phyloP scores from a whole-genome alignment of 495 filamentous ascomycete species.

The Rostrohypoxylon terebratum region DNA sequence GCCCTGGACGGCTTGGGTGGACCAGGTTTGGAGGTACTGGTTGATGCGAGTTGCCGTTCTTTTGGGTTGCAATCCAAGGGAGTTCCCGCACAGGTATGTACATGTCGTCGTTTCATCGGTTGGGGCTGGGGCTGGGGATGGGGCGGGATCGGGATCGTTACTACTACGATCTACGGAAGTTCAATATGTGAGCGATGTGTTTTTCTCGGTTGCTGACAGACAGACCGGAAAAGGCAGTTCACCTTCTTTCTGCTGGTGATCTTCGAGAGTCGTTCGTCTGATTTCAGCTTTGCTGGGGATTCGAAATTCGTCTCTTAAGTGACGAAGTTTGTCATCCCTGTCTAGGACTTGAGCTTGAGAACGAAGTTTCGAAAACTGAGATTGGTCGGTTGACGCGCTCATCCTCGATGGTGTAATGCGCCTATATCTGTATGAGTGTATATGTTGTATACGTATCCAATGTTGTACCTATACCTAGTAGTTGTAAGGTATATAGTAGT shows the following conservation, averaged over 20 bases:
- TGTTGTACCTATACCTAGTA: too few relatives aligned
- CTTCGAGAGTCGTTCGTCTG: conserved; percentile 69
- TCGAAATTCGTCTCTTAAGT: conserved; percentile 80
- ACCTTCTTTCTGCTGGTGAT: conserved; percentile 40
- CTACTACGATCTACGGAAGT: conserved; percentile 54
- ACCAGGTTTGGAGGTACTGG: conserved; percentile 87
- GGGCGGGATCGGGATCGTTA: conserved; percentile 35
- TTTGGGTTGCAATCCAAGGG: conserved; percentile 88
- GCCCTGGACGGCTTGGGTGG: conserved; percentile 90
- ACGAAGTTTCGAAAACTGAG: conserved; percentile 64
- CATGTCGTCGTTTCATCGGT: conserved; percentile 54
- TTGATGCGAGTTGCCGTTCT: conserved; percentile 75
- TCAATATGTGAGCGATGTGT: conserved; percentile 35
- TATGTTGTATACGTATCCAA: not conserved
- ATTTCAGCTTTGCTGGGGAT: conserved; percentile 85
- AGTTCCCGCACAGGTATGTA: conserved; percentile 97
- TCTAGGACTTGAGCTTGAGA: conserved; percentile 66
- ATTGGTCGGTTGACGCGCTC: conserved; percentile 46
- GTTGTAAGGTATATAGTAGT: not conserved
- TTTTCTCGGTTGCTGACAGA: conserved; percentile 25
- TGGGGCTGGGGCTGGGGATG: conserved; percentile 14
- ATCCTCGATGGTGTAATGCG: conserved; percentile 32
- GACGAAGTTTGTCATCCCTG: conserved; percentile 72
- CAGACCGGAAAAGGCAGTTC: conserved; percentile 29
- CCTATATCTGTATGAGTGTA: not conserved